A percentile compares a stretch with the other conserved stretches of the same genome.
Evolutionary conservation across 2,329 filamentous ascomycete genomes (phyloP).

Genomic region (Fusarium sp.): DNA sequence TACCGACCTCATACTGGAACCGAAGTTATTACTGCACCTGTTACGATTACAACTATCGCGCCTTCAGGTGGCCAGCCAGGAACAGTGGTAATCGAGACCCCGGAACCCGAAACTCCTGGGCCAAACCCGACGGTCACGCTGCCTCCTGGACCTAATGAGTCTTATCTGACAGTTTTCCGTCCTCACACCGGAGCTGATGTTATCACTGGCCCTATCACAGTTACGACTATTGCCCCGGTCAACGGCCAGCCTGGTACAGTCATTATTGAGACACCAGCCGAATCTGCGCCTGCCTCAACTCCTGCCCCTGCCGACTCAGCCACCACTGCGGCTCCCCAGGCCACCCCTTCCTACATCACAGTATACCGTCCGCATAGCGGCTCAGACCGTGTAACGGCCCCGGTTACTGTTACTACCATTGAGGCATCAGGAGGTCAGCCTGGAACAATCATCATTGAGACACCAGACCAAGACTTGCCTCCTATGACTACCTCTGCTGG

Average conservation of each 20-base stretch:
- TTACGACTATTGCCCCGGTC: conserved; percentile 23
- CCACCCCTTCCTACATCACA: conserved; percentile 30
- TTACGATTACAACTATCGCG: conserved; percentile 23
- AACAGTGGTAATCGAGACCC: conserved; percentile 35
- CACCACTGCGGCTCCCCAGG: not conserved
- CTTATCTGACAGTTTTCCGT: conserved; percentile 32
- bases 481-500: conserved; percentile 27
- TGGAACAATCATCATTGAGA: conserved; percentile 36
- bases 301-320: conserved; percentile 3
- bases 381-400: conserved; percentile 18
- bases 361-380: conserved; percentile 34
- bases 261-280: conserved; percentile 30
- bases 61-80: conserved; percentile 22
- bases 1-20: conserved; percentile 30
- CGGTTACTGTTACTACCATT: conserved; percentile 26
- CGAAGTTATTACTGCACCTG: conserved; percentile 22
- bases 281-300: conserved; percentile 7
- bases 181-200: conserved; percentile 22
- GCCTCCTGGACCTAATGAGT: conserved; percentile 23
- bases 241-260: conserved; percentile 31
- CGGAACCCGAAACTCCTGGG: conserved; percentile 7
- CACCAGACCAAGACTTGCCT: conserved; percentile 22
- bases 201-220: conserved; percentile 23
- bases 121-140: conserved; percentile 30
- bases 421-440: conserved; percentile 24